Base-by-base conservation (phyloP, 116 monocot species). In the Iris pallida region DNA sequence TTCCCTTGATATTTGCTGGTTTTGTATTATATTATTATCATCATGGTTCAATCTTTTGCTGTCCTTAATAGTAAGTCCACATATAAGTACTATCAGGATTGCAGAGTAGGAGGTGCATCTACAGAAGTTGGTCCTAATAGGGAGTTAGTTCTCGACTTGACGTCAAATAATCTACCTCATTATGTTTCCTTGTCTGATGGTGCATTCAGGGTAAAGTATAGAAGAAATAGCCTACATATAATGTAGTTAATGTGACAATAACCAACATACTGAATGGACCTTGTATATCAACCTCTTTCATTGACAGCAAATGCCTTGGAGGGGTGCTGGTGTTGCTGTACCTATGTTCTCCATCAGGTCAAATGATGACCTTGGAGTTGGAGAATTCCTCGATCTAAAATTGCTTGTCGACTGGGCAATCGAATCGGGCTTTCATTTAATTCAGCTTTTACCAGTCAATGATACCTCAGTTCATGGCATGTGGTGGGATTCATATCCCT, bases 401-500 rank as follows among this genome's bases (percentile, higher is more conserved):
- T 73, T 92, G 40, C 82, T 96, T 65, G 92, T 92, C 73, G 89
- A 96, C 62, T 96, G 80, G 96, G 89, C 89, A 8, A 87, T 87
- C 5, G 69, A 82, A n/a, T 85, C 89, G 47, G 96, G 96, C 52
- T 85, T 96, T 81, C 89, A 96, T 86, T 72, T 92, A 53, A 75
- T 96, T 77, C 96, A 91, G 71, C 92, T 96, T 55, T 82, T 96
- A 30, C 96, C 92, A 40, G 73, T 96, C 14, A 96, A 96, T 64
- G 96, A 96, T 73, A 96, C 96, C 60, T 89, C 96, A 19, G 96
- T 92, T 68, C 80, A 91, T 56, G 75, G 75, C 62, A 96, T 87
- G 89, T 92, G 92, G 92, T 91, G 92, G 92, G 96, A 96, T 76
- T 96, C 96, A 57, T 96, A 96, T 74, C 96, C 92, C 12, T 96